Evolutionary conservation across 73 alveolate species (phyloP).

Genomic region (Uronychia setigera): DNA sequence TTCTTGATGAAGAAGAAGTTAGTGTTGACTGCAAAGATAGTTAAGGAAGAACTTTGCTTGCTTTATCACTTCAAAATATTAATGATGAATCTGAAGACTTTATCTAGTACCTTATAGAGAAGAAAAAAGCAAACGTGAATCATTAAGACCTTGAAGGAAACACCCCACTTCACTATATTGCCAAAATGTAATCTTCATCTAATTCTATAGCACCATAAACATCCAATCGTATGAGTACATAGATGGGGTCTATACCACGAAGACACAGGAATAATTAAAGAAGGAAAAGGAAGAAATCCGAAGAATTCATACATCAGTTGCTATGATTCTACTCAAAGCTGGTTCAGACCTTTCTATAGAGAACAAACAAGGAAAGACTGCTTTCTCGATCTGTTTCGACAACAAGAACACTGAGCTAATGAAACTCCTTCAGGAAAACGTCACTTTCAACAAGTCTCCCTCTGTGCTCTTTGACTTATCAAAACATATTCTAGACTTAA

Average conservation of each 20-base stretch:
- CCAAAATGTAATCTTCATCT: not conserved
- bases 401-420: conserved; percentile 58
- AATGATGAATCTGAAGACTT: conserved; percentile 78
- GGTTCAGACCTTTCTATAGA: conserved; percentile 78
- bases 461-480: conserved; percentile 20
- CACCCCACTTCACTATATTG: conserved; percentile 87
- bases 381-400: conserved; percentile 73
- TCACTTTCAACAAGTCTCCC: conserved; percentile 30
- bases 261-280: conserved; percentile 38
- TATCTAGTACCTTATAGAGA: conserved; percentile 74
- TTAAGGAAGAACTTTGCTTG: conserved; percentile 90
- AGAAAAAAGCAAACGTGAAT: conserved; percentile 93
- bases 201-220: not conserved
- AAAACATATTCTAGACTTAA: conserved; percentile 10
- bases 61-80: conserved; percentile 73
- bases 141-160: conserved; percentile 87
- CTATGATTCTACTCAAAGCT: conserved; percentile 55
- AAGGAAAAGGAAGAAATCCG: conserved; percentile 55
- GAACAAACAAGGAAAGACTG: conserved; percentile 75
- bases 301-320: conserved; percentile 43
- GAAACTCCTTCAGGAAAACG: conserved; percentile 33
- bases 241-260: conserved; percentile 33
- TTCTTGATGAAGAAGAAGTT: conserved; percentile 78
- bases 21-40: conserved; percentile 96
- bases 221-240: conserved; percentile 1